Conservation (phyloP, 768 basidiomycete species). For the Pleurotus sapidus region DNA sequence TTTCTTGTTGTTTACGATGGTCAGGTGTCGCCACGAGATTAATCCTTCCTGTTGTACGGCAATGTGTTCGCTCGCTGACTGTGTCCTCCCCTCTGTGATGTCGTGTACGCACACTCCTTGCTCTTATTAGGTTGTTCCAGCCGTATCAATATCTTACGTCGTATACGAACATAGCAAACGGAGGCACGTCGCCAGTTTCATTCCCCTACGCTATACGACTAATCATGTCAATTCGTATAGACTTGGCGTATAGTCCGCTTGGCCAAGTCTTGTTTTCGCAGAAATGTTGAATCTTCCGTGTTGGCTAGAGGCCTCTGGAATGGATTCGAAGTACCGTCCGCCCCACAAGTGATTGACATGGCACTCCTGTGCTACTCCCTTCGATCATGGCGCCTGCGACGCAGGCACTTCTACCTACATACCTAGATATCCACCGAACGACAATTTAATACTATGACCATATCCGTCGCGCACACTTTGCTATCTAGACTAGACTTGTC, state of each 20-base stretch:
- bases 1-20: background rate
- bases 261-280: background rate
- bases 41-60: background rate
- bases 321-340: background rate
- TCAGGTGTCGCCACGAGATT: background rate
- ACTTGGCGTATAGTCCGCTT: slow-evolving; percentile 52
- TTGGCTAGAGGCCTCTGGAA: background rate
- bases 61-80: background rate
- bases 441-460: background rate
- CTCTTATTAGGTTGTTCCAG: slow-evolving; percentile 75
- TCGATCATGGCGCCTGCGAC: background rate
- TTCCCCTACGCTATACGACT: slow-evolving; percentile 11
- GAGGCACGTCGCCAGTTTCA: slow-evolving; percentile 42
- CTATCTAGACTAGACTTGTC: background rate
- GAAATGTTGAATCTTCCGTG: too few relatives aligned
- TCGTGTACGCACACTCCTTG: background rate
- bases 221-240: slow-evolving; percentile 26
- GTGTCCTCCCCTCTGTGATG: too few relatives aligned
- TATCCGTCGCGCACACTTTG: background rate
- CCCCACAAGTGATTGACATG: background rate
- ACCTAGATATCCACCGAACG: background rate
- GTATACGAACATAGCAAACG: slow-evolving; percentile 89
- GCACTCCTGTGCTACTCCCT: background rate
- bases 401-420: background rate
- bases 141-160: slow-evolving; percentile 95